These are phyloP conservation scores for Cladophialophora carrionii DNA, from an alignment of 2,329 filamentous ascomycete species.

Conservation along the genomic window DNA sequence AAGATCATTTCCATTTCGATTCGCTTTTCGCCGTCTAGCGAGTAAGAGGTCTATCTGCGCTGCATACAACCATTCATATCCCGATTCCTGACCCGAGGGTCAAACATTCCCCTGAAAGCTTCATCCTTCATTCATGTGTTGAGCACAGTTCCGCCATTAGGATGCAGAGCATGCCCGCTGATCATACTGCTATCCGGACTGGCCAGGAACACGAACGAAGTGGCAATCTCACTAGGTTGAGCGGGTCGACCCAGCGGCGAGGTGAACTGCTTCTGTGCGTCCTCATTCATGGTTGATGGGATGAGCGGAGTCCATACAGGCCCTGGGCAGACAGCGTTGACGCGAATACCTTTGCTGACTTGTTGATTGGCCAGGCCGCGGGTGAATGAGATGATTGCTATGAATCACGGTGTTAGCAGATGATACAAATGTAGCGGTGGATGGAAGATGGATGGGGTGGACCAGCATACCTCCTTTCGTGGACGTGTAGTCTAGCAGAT, in stretches of 20 bases:
- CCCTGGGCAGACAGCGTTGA: conserved; percentile 76
- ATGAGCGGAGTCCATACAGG: conserved; percentile 80
- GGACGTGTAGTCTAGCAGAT: conserved; percentile 79
- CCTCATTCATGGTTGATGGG: conserved; percentile 70
- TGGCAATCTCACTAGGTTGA: conserved; percentile 80
- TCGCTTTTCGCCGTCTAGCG: neutral
- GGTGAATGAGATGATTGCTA: conserved; percentile 77
- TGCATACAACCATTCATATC: neutral
- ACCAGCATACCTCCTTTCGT: conserved; percentile 50
- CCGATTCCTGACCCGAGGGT: neutral
- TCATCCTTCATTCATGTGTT: conserved; percentile 40
- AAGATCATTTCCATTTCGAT: neutral
- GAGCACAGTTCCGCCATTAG: conserved; percentile 63
- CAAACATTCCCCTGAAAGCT: neutral
- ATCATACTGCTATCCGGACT: conserved; percentile 73
- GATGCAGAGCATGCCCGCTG: conserved; percentile 71
- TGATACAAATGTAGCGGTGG: neutral
- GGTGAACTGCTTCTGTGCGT: conserved; percentile 72
- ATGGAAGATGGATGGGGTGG: neutral
- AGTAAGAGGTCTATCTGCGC: neutral
- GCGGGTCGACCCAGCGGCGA: conserved; percentile 75
- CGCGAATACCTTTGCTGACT: conserved; percentile 70
- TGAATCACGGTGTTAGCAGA: neutral
- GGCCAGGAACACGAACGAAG: conserved; percentile 79
- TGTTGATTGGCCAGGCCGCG: conserved; percentile 76